Evolutionary conservation across 1,139 yeast genomes (phyloP).

Genomic region (Saccharomycopsis hybrid): DNA sequence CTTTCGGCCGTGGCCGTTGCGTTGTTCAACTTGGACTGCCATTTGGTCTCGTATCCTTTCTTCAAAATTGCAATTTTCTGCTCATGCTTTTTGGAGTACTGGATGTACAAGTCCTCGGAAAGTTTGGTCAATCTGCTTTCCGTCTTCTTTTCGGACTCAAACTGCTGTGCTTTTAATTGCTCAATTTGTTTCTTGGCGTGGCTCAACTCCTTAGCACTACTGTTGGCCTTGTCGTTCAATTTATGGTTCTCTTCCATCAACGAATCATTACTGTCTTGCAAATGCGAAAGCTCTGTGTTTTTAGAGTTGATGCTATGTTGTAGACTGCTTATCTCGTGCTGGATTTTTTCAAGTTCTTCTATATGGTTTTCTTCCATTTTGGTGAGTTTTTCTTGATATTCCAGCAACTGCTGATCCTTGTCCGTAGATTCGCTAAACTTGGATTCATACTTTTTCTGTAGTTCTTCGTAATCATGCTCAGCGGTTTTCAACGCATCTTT

Average conservation of each 20-base stretch:
- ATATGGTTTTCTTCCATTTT: constrained; percentile 16
- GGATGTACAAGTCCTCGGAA: constrained; percentile 60
- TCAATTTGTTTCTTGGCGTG: constrained; percentile 8
- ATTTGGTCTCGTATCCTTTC: constrained; percentile 45
- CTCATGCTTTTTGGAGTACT: constrained; percentile 66
- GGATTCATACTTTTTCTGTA: constrained; percentile 6
- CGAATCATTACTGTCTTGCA: constrained; percentile 33
- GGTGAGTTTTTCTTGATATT: constrained; percentile 9
- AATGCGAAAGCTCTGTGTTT: constrained; percentile 26
- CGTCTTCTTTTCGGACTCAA: constrained; percentile 36
- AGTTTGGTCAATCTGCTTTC: constrained; percentile 48
- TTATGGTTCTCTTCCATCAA: constrained; percentile 48
- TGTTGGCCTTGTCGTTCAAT: constrained; percentile 43
- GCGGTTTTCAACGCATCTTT: background rate
- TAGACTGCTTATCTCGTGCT: constrained; percentile 24
- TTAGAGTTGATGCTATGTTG: constrained; percentile 25
- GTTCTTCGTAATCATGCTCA: constrained; percentile 5
- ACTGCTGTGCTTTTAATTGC: constrained; percentile 13
- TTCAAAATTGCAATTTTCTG: constrained; percentile 51
- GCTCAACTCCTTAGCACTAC: background rate
- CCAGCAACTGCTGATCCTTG: constrained; percentile 3
- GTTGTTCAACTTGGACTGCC: constrained; percentile 38
- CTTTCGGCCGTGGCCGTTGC: constrained; percentile 37
- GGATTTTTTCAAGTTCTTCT: constrained; percentile 20
- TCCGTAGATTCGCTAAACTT: background rate